phyloP scores from a whole-genome alignment of 345 rosid species.

The Xanthoceras sorbifolium region DNA sequence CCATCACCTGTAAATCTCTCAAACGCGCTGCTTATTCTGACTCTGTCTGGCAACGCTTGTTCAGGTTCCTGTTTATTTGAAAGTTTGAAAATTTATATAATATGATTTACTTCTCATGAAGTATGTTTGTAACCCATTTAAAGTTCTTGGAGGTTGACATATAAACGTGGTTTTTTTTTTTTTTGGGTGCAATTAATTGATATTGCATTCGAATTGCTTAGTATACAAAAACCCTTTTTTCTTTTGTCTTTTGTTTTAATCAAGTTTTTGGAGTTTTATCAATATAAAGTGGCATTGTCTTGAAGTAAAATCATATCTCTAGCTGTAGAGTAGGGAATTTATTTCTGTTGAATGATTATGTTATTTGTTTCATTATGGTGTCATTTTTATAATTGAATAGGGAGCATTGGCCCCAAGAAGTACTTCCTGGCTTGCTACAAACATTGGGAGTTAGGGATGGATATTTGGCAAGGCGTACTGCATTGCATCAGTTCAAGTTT shows the following conservation, averaged over 20 bases:
- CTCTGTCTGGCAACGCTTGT: constrained; percentile 50
- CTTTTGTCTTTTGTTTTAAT: background rate
- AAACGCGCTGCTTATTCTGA: constrained; percentile 49
- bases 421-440: constrained; percentile 16
- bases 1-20: constrained; percentile 54
- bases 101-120: background rate
- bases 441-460: constrained; percentile 45
- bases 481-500: constrained; percentile 53
- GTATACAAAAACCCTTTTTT: background rate
- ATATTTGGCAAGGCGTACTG: constrained; percentile 45
- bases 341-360: background rate
- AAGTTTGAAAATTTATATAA: background rate
- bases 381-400: constrained; percentile 25
- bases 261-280: background rate
- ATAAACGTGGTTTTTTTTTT: background rate
- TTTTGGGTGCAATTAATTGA: background rate
- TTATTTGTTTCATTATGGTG: background rate
- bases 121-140: too few species aligned
- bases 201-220: background rate
- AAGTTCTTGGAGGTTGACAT: too few species aligned
- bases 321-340: background rate
- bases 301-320: background rate
- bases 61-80: constrained; percentile 32
- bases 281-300: background rate
- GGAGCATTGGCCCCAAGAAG: constrained; percentile 50